These are phyloP conservation scores for Penicillium odoratum DNA, from an alignment of 495 filamentous ascomycete genomes.

Conservation along the genomic window DNA sequence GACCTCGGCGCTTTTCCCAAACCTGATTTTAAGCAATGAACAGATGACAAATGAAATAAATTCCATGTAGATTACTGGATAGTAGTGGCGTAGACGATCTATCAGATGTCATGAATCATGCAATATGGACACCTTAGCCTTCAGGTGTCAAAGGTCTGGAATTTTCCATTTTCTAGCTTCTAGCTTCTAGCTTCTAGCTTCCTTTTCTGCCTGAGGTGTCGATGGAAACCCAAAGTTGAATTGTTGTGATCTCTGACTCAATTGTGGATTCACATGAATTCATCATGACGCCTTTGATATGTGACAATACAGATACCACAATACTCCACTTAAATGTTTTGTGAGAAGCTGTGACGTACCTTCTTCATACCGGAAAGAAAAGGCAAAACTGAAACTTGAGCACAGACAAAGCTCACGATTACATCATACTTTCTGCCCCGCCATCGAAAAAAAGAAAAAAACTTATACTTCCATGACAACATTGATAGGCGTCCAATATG, in stretches of 20 bases:
- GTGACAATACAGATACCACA: conserved; percentile 20
- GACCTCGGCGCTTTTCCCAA: neutral
- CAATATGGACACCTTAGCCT: neutral
- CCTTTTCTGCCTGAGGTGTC: neutral
- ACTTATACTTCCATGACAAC: neutral
- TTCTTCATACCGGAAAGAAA: neutral
- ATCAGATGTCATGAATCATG: no score
- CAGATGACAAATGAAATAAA: no score
- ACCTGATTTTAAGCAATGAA: neutral
- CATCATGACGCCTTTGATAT: conserved; percentile 18
- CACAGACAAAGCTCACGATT: conserved; percentile 14
- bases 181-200: no score
- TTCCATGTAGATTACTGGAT: no score
- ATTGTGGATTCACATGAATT: conserved; percentile 8
- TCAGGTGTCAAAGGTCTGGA: neutral
- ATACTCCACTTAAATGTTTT: neutral
- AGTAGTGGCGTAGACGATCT: no score
- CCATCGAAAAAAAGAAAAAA: conserved; percentile 22
- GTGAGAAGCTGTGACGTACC: neutral
- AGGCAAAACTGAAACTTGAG: neutral
- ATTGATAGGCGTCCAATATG: conserved; percentile 3
- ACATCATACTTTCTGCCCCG: conserved; percentile 31
- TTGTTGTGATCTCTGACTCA: no score
- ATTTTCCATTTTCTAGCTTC: neutral
- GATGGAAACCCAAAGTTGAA: neutral